Evolutionary conservation across 2,329 filamentous ascomycete species (phyloP).

Genomic region (Corynespora cassiicola): DNA sequence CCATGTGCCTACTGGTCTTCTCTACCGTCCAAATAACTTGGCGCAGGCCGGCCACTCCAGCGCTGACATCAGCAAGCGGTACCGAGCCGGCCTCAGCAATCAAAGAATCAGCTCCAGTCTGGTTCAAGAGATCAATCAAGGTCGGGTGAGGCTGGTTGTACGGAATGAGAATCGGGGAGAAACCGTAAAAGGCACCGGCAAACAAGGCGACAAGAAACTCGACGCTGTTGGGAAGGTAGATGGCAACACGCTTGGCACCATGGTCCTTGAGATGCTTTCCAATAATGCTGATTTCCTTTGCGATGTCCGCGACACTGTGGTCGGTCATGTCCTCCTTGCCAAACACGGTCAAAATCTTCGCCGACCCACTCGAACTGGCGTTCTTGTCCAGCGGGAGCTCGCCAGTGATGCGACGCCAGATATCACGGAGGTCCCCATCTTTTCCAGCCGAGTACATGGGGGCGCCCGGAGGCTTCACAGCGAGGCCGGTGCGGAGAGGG

Average conservation of each 20-base stretch:
- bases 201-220: constrained; percentile 86
- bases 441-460: constrained; percentile 84
- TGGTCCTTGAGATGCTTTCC: constrained; percentile 77
- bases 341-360: constrained; percentile 78
- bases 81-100: constrained; percentile 87
- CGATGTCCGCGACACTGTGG: constrained; percentile 73
- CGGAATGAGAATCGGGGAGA: constrained; percentile 84
- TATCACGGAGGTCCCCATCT: constrained; percentile 87
- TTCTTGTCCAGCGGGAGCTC: constrained; percentile 71
- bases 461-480: constrained; percentile 79
- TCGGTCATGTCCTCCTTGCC: constrained; percentile 78
- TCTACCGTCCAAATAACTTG: constrained; percentile 93
- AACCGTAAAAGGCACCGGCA: constrained; percentile 85
- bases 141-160: constrained; percentile 76
- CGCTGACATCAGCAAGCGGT: constrained; percentile 75
- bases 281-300: constrained; percentile 85
- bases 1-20: constrained; percentile 87
- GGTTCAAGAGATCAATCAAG: constrained; percentile 74
- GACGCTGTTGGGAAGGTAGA: constrained; percentile 92
- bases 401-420: constrained; percentile 78
- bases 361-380: constrained; percentile 67
- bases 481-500: constrained; percentile 52
- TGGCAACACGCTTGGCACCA: constrained; percentile 75
- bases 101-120: constrained; percentile 78
- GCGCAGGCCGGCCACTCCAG: constrained; percentile 71